Evolutionary conservation across 306 rosid genomes (phyloP).

Genomic region (Luffa aegyptiaca): DNA sequence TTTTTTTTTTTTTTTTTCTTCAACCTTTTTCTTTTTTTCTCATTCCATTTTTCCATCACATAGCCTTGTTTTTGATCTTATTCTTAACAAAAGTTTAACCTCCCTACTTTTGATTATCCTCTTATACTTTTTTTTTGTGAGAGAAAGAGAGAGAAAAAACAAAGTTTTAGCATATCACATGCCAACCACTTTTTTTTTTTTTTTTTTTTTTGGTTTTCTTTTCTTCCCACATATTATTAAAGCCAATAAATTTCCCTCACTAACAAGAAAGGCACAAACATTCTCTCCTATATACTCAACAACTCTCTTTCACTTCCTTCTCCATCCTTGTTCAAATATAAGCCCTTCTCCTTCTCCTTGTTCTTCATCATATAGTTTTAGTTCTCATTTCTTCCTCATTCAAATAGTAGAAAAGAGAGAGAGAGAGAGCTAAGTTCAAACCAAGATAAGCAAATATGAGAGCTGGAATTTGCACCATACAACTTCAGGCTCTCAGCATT

Average conservation of each 20-base stretch:
- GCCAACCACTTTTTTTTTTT: conserved; percentile 33
- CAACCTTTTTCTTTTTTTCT: neutral
- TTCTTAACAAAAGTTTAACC: conserved; percentile 12
- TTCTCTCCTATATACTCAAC: conserved; percentile 29
- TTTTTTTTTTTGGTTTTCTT: neutral
- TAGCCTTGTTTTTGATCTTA: conserved; percentile 4
- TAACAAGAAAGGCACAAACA: conserved; percentile 87
- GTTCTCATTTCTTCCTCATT: neutral
- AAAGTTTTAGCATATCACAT: conserved; percentile 34
- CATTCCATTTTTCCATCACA: neutral
- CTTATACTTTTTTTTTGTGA: conserved; percentile 22
- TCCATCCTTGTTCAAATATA: conserved; percentile 15
- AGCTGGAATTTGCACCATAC: conserved; percentile 64
- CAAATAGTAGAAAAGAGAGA: neutral
- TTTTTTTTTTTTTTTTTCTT: neutral
- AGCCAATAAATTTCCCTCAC: conserved; percentile 77
- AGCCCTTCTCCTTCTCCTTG: neutral
- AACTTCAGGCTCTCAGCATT: conserved; percentile 51
- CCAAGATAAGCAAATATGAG: conserved; percentile 33
- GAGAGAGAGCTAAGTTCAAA: neutral
- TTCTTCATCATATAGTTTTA: neutral
- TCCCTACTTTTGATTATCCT: conserved; percentile 48
- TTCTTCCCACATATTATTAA: conserved; percentile 6
- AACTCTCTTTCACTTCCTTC: neutral
- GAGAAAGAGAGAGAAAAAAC: conserved; percentile 11